These are phyloP conservation scores for Pyrenopolyporus hunteri DNA, from an alignment of 495 filamentous ascomycete genomes.

Conservation along the genomic window DNA sequence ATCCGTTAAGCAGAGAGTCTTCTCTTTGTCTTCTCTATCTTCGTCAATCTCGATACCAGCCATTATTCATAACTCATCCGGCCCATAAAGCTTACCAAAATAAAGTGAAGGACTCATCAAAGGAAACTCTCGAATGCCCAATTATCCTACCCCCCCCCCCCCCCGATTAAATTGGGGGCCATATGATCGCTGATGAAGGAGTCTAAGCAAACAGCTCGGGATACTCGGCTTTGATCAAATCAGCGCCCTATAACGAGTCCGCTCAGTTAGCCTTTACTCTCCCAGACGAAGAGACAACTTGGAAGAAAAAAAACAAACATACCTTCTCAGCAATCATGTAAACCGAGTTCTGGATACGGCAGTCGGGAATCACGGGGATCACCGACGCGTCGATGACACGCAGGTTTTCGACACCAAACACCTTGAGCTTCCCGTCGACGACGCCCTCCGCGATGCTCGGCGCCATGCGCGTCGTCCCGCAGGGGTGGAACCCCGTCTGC, in stretches of 20 bases:
- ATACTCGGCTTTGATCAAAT: slow-evolving; percentile 53
- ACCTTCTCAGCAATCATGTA: slow-evolving; percentile 65
- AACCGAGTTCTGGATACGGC: slow-evolving; percentile 56
- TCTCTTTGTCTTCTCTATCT: too few species aligned
- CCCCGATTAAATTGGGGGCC: too few species aligned
- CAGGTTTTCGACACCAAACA: slow-evolving; percentile 60
- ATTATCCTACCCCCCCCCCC: too few species aligned
- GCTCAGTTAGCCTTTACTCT: slow-evolving; percentile 19
- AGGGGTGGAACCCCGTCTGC: slow-evolving; percentile 67
- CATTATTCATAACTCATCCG: too few species aligned
- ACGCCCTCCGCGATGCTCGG: slow-evolving; percentile 60
- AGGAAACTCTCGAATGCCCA: too few species aligned
- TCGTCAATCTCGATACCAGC: too few species aligned
- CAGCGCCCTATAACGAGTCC: slow-evolving; percentile 51
- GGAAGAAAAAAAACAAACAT: slow-evolving; percentile 1
- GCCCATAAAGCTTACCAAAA: too few species aligned
- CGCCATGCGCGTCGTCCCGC: slow-evolving; percentile 59
- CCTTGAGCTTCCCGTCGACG: slow-evolving; percentile 59
- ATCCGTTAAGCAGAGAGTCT: too few species aligned
- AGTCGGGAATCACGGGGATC: slow-evolving; percentile 55
- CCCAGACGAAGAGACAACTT: neutral
- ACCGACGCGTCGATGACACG: slow-evolving; percentile 58
- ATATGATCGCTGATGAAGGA: neutral
- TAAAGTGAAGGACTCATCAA: too few species aligned
- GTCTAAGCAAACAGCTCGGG: slow-evolving; percentile 41